Base-by-base conservation (phyloP, 2,329 filamentous ascomycete genomes). In the Bipolaris victoriae region DNA sequence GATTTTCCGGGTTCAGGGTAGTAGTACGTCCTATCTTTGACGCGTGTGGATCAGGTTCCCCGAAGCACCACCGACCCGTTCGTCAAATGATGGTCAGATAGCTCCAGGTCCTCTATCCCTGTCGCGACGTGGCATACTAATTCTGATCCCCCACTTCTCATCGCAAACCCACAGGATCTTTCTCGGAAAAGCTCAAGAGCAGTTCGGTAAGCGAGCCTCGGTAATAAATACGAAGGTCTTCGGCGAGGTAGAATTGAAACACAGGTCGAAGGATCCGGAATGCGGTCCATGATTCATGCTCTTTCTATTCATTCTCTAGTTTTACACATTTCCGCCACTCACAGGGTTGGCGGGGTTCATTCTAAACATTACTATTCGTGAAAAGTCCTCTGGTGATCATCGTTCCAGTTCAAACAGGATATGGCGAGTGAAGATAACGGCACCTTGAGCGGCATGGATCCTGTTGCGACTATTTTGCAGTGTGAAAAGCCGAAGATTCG, bases 121-220 rank as follows among this genome's bases (percentile, higher is more conserved):
- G 22, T 62, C 59, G 2, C 33, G 59, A 11, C 64, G 62, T 3
- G 66, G 66, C 39, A 48, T 68, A 9, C 52, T 68, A 9, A 9
- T 41, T 6, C 37, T 69, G 11, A 60, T 61, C 41, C 59, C 60
- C 11, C 53, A 57, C 20, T 68, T 53, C 54, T 61, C 54, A n/a
- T 60, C 65, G 1, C 55, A 57, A 11, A 49, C 56, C 13, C 60
- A 58, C 0, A 56, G 61, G 18, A 47, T 48, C 0, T 65, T 69
- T 33, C 13, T 62, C 13, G 45, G 64, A 15, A 65, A 69, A 52
- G 52, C 62, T 2, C 47, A 44, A 20, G 48, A 58, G n/a, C 18
- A 45, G 1, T 44, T 52, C 1, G 43, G 36, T 18, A 60, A 46
- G 35, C 35, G 44, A 7, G 54, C 57, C 11, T 57, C 47, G 33